Evolutionary conservation across 2,329 filamentous ascomycete genomes (phyloP), one percentile per base, ranked within the genome.

Genomic region (Phyllosticta citriasiana): DNA sequence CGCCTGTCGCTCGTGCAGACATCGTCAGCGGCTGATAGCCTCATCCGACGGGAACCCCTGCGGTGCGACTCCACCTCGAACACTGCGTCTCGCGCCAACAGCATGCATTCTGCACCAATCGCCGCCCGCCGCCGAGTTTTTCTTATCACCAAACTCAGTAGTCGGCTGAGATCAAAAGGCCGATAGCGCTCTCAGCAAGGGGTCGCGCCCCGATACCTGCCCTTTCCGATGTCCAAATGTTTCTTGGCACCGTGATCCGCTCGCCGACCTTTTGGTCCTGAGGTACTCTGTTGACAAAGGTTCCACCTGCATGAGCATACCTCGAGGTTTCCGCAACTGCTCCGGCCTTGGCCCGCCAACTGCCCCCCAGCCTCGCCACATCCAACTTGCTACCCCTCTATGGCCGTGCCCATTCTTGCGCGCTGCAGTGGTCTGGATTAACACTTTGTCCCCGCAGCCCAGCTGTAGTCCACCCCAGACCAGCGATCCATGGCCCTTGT

Each of bases 21-120:
- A 47, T 40, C 53, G 57, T 55, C 57, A 60, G 57, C 57, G 57
- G 57, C 57, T 60, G 57, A 60, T 54, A 19, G 40, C 40, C 40
- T 47, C 40, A 47, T 47, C 40, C 40, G 40, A 47, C 40, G 40
- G 33, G 40, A 47, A 47, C 14, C 40, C 40, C 40, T 47, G 40
- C 40, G n/a, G 40, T 47, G 40, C 40, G 40, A 47, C 40, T 47
- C 40, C 40, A 47, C 40, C 7, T n/a, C 40, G 14, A 47, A n/a
- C 19, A 47, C 40, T 47, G 40, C 40, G 14, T 47, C 40, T 47
- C 3, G 40, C 40, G 40, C 40, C 16, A 47, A 47, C 16, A 47
- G 14, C 40, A 47, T n/a, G 40, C 40, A 47, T 7, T 26, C 58
- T 60, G 53, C 35, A 52, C 58, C 58, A 60, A 60, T 60, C 25